phyloP scores from a whole-genome alignment of 2,329 filamentous ascomycete genomes.

The Colletotrichum sp. region DNA sequence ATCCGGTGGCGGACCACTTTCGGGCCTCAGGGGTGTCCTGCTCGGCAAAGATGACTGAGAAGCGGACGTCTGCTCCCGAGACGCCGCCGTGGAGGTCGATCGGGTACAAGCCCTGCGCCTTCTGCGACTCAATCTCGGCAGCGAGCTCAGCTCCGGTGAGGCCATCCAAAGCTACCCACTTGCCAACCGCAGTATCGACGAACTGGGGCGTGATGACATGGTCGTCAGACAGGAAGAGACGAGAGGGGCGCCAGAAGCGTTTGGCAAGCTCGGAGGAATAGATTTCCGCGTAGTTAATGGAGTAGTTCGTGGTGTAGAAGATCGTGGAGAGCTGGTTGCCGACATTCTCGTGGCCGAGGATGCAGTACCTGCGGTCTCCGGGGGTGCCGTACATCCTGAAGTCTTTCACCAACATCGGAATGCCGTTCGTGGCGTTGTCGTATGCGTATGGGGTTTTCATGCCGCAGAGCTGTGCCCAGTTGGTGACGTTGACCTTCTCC shows the following conservation, averaged over 20 bases:
- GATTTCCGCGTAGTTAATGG: background rate
- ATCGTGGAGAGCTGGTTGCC: constrained; percentile 11
- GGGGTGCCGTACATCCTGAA: constrained; percentile 20
- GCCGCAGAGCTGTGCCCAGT: constrained; percentile 17
- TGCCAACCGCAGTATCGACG: constrained; percentile 13
- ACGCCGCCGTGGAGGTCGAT: constrained; percentile 20
- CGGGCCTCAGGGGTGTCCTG: background rate
- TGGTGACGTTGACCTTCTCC: constrained; percentile 14
- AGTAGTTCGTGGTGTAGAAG: background rate
- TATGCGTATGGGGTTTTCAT: background rate
- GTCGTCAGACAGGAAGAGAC: constrained; percentile 16
- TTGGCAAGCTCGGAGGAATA: constrained; percentile 10
- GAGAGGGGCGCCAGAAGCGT: constrained; percentile 20
- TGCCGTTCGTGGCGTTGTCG: background rate
- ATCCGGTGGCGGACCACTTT: constrained; percentile 13
- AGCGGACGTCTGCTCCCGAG: background rate
- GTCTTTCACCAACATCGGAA: background rate
- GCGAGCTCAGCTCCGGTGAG: constrained; percentile 2
- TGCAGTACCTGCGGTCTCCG: constrained; percentile 9
- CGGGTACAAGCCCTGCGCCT: constrained; percentile 5
- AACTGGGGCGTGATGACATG: constrained; percentile 16
- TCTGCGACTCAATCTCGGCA: background rate
- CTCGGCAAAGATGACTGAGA: constrained; percentile 22
- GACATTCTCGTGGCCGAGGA: constrained; percentile 13
- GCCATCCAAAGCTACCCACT: constrained; percentile 10